Percentiles rank a stretch among this genome's conserved stretches.
phyloP scores from a whole-genome alignment of 148 eudicot genomes.

The Rhododendron griersonianum region DNA sequence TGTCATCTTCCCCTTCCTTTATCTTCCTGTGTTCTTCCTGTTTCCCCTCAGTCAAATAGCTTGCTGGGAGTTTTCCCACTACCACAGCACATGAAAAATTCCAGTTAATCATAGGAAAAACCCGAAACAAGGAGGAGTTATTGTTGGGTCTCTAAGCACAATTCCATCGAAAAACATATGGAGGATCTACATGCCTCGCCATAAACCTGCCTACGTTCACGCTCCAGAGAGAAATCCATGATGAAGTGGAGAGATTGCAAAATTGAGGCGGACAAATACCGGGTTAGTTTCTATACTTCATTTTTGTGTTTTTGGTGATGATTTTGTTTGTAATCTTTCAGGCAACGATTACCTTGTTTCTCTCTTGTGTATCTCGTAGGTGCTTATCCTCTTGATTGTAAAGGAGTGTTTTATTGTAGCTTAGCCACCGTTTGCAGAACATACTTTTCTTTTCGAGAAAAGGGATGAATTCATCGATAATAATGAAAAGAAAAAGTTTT shows the following conservation, averaged over 20 bases:
- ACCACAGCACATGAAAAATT: neutral
- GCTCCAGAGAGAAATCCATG: neutral
- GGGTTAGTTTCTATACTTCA: neutral
- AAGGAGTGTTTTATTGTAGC: neutral
- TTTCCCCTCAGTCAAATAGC: slow-evolving; percentile 50
- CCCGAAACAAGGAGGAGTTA: neutral
- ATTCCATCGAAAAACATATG: neutral
- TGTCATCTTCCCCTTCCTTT: slow-evolving; percentile 52
- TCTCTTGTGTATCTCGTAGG: neutral
- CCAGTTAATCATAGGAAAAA: neutral
- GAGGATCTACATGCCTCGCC: neutral
- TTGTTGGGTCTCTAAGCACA: neutral
- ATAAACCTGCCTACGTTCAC: neutral
- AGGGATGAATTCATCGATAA: neutral
- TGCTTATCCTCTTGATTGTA: neutral
- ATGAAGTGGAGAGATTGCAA: neutral
- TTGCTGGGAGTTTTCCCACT: slow-evolving; percentile 79
- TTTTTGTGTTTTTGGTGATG: neutral
- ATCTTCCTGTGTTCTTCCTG: slow-evolving; percentile 36
- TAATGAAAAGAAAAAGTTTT: neutral
- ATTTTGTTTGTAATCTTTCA: neutral
- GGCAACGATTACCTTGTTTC: neutral
- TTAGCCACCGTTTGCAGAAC: neutral
- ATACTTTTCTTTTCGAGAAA: neutral
- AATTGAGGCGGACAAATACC: neutral